Evolutionary conservation across 148 eudicot genomes (phyloP).

Genomic region (Chenopodium formosanum): DNA sequence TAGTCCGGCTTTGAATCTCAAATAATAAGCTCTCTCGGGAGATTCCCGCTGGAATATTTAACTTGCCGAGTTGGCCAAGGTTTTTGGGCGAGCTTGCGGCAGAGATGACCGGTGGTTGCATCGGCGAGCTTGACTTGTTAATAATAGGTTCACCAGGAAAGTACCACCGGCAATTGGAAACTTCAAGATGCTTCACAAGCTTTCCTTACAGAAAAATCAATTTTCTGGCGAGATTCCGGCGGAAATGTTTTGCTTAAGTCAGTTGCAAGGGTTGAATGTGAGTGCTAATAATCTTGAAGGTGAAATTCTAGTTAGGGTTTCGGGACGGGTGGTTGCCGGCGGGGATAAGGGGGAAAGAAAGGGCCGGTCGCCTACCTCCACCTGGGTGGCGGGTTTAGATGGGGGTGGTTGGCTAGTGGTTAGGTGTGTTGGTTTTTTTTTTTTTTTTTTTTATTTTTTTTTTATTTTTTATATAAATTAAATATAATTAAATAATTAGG

Average conservation of each 20-base stretch:
- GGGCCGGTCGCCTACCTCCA: no score
- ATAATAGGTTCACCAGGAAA: conserved; percentile 37
- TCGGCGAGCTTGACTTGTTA: conserved; percentile 31
- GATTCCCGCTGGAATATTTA: conserved; percentile 43
- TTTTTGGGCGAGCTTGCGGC: conserved; percentile 49
- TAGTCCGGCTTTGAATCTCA: conserved; percentile 26
- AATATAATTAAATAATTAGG: no score
- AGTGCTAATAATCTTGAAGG: conserved; percentile 45
- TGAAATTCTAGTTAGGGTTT: conserved; percentile 25
- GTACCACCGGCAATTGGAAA: conserved; percentile 39
- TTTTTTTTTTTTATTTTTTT: no score
- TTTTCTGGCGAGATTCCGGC: conserved; percentile 48
- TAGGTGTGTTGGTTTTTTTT: no score
- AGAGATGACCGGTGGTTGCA: conserved; percentile 23
- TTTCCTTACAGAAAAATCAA: conserved; percentile 33
- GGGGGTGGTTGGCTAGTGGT: no score
- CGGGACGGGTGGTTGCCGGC: no score
- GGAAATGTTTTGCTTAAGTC: conserved; percentile 31
- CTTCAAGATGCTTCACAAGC: conserved; percentile 24
- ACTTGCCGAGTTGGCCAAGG: conserved; percentile 25
- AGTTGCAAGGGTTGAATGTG: conserved; percentile 25
- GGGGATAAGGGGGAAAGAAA: no score
- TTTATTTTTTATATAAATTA: no score
- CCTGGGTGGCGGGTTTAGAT: no score
- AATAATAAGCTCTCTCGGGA: conserved; percentile 37